These are phyloP conservation scores for Teratosphaeria nubilosa DNA, from an alignment of 2,329 filamentous ascomycete species.

Conservation along the genomic window DNA sequence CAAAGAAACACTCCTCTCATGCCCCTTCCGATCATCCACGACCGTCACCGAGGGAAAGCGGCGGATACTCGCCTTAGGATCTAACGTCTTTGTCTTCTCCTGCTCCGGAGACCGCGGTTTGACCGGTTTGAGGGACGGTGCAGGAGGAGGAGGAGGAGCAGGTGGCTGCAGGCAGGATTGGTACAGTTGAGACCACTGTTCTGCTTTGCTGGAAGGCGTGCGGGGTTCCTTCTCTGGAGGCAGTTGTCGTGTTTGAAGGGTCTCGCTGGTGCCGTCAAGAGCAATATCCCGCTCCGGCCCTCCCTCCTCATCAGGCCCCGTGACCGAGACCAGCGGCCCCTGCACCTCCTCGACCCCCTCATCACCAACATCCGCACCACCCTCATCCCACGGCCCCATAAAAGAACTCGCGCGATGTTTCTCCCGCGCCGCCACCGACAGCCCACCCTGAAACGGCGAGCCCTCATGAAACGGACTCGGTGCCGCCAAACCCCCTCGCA, in stretches of 20 bases:
- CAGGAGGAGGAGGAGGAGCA: slow-evolving; percentile 2
- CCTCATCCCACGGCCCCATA: slow-evolving; percentile 1
- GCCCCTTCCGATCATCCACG: slow-evolving; percentile 23
- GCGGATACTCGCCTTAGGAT: slow-evolving; percentile 7
- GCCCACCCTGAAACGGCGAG: background rate
- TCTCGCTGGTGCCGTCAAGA: slow-evolving; percentile 5
- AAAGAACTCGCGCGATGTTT: slow-evolving; percentile 2
- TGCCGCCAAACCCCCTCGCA: too few species aligned
- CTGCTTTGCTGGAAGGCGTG: slow-evolving; percentile 6
- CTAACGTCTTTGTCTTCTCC: slow-evolving; percentile 1
- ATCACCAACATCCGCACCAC: background rate
- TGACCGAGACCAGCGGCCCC: background rate
- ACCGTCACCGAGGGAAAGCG: slow-evolving; percentile 24
- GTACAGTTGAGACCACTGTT: slow-evolving; percentile 12
- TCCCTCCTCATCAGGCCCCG: background rate
- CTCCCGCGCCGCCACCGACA: background rate
- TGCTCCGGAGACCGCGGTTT: slow-evolving; percentile 11
- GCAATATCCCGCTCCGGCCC: background rate
- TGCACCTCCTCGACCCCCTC: background rate
- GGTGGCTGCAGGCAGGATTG: slow-evolving; percentile 8
- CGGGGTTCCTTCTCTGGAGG: background rate
- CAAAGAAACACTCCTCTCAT: slow-evolving; percentile 19
- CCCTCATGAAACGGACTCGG: background rate
- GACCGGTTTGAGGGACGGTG: slow-evolving; percentile 8
- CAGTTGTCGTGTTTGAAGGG: background rate